These are phyloP conservation scores for Meyerozyma guilliermondii DNA, from an alignment of 1,139 yeast genomes.

Conservation along the genomic window DNA sequence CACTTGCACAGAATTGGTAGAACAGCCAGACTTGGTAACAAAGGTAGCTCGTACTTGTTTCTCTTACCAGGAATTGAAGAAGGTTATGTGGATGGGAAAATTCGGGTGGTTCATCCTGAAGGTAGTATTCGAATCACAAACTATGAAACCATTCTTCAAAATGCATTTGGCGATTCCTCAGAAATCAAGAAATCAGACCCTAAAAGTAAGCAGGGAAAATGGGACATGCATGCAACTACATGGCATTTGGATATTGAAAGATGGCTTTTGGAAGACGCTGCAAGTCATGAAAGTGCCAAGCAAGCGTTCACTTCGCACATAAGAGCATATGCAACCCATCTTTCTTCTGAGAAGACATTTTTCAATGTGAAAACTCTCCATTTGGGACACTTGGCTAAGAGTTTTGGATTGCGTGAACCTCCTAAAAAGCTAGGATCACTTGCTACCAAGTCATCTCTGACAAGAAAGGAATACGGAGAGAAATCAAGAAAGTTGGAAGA, in stretches of 20 bases:
- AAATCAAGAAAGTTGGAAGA: conserved; percentile 46
- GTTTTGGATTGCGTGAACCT: conserved; percentile 90
- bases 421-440: conserved; percentile 66
- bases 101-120: conserved; percentile 54
- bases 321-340: conserved; percentile 96
- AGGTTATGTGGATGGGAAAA: conserved; percentile 59
- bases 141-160: conserved; percentile 50
- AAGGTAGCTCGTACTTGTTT: conserved; percentile 66
- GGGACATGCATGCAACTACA: conserved; percentile 96
- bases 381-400: conserved; percentile 91
- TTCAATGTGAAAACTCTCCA: conserved; percentile 81
- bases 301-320: conserved; percentile 85
- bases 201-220: conserved; percentile 40
- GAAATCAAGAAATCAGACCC: conserved; percentile 17
- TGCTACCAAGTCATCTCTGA: conserved; percentile 14
- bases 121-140: conserved; percentile 30
- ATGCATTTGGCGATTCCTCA: conserved; percentile 51
- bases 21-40: conserved; percentile 67
- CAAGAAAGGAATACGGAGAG: conserved; percentile 14
- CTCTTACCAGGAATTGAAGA: conserved; percentile 87
- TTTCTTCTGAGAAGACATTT: conserved; percentile 66
- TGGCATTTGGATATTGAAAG: conserved; percentile 92
- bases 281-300: conserved; percentile 56
- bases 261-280: conserved; percentile 69
- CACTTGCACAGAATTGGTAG: conserved; percentile 72